phyloP scores from a whole-genome alignment of 2,329 filamentous ascomycete species.

The Byssothecium circinans region DNA sequence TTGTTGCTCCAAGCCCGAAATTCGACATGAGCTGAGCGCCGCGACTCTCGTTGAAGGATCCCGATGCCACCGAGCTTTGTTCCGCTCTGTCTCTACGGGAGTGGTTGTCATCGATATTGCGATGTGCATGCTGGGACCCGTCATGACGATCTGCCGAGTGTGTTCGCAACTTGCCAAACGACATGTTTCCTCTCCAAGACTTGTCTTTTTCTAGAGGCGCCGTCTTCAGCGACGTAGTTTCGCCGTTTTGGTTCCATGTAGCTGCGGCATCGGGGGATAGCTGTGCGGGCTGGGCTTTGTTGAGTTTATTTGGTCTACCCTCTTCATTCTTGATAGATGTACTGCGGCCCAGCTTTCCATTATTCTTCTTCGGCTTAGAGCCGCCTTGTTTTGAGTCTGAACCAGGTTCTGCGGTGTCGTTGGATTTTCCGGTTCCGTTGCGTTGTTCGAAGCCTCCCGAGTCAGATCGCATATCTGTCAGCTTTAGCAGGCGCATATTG shows the following conservation, averaged over 20 bases:
- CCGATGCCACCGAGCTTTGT: constrained; percentile 45
- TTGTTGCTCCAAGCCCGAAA: constrained; percentile 70
- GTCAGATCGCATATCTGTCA: constrained; percentile 37
- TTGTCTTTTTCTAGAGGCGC: constrained; percentile 69
- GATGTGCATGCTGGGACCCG: constrained; percentile 27
- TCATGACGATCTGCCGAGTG: constrained; percentile 70
- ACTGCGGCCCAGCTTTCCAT: constrained; percentile 43
- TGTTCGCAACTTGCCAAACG: constrained; percentile 62
- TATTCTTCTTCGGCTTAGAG: constrained; percentile 38
- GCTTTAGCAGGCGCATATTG: constrained; percentile 9
- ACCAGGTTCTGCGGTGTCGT: constrained; percentile 2
- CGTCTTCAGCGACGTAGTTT: constrained; percentile 58
- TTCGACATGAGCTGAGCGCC: constrained; percentile 71
- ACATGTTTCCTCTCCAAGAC: constrained; percentile 68
- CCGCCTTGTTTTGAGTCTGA: constrained; percentile 25
- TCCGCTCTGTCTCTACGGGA: constrained; percentile 34
- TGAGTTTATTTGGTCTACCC: constrained; percentile 29
- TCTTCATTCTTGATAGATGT: constrained; percentile 51
- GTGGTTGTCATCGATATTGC: constrained; percentile 30
- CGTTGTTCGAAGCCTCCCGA: constrained; percentile 30
- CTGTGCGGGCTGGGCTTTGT: constrained; percentile 36
- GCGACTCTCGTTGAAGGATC: constrained; percentile 60
- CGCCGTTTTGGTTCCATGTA: constrained; percentile 39
- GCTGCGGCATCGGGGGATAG: constrained; percentile 31
- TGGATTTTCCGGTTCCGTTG: constrained; percentile 26